A percentile compares a stretch with the other conserved stretches of the same genome.
phyloP scores from a whole-genome alignment of 2,329 filamentous ascomycete species.

The Leptographium wingfieldii region DNA sequence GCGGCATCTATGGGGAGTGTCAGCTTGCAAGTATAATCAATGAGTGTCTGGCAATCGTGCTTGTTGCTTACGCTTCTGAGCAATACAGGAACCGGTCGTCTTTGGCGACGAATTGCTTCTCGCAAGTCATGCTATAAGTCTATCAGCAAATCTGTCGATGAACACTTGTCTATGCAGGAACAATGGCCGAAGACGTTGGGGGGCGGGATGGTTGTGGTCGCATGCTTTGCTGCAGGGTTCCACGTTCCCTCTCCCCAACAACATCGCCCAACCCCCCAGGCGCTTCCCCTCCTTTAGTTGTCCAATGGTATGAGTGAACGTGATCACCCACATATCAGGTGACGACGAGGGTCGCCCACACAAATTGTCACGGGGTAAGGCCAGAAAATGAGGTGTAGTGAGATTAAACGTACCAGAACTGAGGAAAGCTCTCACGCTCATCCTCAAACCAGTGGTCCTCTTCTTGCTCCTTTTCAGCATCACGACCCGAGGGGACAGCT shows the following conservation, averaged over 20 bases:
- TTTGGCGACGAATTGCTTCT: constrained; percentile 50
- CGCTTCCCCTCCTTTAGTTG: constrained; percentile 14
- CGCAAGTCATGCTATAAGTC: constrained; percentile 47
- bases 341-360: constrained; percentile 13
- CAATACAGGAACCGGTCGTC: constrained; percentile 49
- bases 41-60: too few species aligned
- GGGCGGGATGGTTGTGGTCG: background rate
- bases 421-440: constrained; percentile 50
- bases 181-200: background rate
- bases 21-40: background rate
- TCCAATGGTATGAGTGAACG: constrained; percentile 9
- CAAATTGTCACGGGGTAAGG: constrained; percentile 6
- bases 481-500: constrained; percentile 25
- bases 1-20: constrained; percentile 31
- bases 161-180: constrained; percentile 15
- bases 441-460: constrained; percentile 40
- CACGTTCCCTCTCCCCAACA: background rate
- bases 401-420: constrained; percentile 45
- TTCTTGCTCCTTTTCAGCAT: constrained; percentile 37
- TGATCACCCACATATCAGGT: constrained; percentile 19
- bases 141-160: constrained; percentile 11
- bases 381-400: constrained; percentile 9
- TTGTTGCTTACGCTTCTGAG: constrained; percentile 42
- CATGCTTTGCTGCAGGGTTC: background rate
- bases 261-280: constrained; percentile 1